These are phyloP conservation scores for Malassezia yamatoensis DNA, from an alignment of 1,284 basidiomycete genomes.

Conservation along the genomic window DNA sequence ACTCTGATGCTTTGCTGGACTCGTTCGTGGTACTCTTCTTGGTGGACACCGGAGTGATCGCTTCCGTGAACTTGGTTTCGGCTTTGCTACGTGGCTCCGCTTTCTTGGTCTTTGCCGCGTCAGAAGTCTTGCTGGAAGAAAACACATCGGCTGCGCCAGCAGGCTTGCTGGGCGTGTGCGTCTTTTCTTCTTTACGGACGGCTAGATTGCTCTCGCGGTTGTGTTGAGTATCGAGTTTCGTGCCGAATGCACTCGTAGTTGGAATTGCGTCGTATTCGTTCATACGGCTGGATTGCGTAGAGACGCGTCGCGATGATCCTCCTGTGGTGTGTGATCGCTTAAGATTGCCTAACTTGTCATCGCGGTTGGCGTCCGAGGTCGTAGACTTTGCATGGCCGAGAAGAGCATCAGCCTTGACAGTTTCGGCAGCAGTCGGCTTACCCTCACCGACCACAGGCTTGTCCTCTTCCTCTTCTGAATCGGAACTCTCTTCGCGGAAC, in stretches of 20 bases:
- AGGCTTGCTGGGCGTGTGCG: background rate
- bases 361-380: background rate
- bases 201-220: background rate
- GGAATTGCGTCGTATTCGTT: background rate
- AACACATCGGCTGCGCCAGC: background rate
- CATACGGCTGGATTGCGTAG: background rate
- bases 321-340: background rate
- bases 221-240: background rate
- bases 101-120: background rate
- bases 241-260: constrained; percentile 2
- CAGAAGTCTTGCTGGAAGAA: background rate
- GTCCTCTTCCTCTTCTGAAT: background rate
- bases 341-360: background rate
- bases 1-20: background rate
- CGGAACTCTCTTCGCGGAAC: background rate
- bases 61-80: constrained; percentile 7
- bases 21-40: background rate
- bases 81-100: background rate
- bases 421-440: background rate
- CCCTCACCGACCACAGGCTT: background rate
- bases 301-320: background rate
- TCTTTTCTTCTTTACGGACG: background rate
- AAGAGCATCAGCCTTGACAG: background rate
- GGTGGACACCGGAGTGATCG: background rate
- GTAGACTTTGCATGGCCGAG: background rate